Conservation (phyloP, 2,329 filamentous ascomycete genomes). For the Colletotrichum karsti region DNA sequence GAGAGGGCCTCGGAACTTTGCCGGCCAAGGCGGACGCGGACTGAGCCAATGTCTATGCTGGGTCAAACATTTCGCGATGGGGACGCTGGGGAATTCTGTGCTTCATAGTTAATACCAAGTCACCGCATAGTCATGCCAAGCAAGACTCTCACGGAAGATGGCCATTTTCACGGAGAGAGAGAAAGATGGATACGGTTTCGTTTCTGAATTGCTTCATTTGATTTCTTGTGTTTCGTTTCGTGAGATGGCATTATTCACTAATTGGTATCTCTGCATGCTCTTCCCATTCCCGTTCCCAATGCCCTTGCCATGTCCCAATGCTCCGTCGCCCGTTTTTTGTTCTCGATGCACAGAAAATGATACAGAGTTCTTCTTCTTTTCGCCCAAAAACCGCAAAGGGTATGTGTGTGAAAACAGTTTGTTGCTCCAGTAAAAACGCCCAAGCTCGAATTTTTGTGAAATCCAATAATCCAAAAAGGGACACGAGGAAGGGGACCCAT, state of each 20-base stretch:
- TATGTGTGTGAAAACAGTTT: too few species aligned
- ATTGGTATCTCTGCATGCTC: background rate
- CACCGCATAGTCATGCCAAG: too few species aligned
- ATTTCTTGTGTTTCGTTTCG: background rate
- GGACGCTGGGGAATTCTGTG: too few species aligned
- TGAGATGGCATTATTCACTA: background rate
- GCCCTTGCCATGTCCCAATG: background rate
- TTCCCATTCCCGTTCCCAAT: background rate
- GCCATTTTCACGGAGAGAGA: too few species aligned
- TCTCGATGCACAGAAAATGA: background rate
- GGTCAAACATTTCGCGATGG: background rate
- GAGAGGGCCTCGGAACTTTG: background rate
- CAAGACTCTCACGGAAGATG: too few species aligned
- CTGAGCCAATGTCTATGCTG: background rate
- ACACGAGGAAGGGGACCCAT: background rate
- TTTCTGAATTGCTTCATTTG: slow-evolving; percentile 1
- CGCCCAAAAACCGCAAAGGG: background rate
- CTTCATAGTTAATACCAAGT: too few species aligned
- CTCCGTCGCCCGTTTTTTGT: background rate
- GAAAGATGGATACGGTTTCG: background rate
- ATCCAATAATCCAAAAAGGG: background rate
- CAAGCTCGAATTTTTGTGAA: background rate
- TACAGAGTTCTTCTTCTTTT: too few species aligned
- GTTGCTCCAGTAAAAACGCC: too few species aligned
- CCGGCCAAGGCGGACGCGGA: background rate